phyloP scores from a whole-genome alignment of 139 green algal species.

The Haematococcus sp. region DNA sequence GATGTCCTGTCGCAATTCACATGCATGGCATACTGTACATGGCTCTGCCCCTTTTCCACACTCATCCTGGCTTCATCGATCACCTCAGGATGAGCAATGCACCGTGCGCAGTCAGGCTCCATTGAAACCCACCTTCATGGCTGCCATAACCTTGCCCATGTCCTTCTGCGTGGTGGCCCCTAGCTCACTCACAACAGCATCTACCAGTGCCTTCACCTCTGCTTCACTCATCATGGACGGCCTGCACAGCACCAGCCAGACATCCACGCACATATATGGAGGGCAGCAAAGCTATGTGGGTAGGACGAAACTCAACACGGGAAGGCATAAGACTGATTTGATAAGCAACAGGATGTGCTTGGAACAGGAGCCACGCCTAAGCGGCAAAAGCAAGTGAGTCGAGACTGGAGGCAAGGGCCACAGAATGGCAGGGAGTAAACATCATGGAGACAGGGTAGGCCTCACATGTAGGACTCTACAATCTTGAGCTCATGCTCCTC shows the following conservation, averaged over 20 bases:
- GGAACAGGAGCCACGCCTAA: too few species aligned
- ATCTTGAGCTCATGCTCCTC: slow-evolving; percentile 26
- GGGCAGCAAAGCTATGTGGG: too few species aligned
- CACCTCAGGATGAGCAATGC: not conserved
- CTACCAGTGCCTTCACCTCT: slow-evolving; percentile 39
- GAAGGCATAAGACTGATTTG: too few species aligned
- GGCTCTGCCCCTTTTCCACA: not conserved
- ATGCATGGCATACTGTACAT: not conserved
- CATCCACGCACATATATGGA: too few species aligned
- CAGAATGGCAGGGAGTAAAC: too few species aligned
- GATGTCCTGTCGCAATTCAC: not conserved
- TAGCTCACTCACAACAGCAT: slow-evolving; percentile 32
- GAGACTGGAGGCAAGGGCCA: too few species aligned
- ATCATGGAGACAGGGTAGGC: too few species aligned
- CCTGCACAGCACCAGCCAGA: slow-evolving; percentile 25
- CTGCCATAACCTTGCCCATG: slow-evolving; percentile 47
- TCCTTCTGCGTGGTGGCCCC: slow-evolving; percentile 36
- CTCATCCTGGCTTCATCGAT: not conserved
- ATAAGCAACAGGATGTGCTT: too few species aligned
- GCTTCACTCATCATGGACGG: slow-evolving; percentile 32
- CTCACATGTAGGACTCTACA: not conserved
- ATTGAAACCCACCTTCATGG: slow-evolving; percentile 7
- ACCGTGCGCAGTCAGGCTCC: not conserved
- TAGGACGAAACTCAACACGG: too few species aligned
- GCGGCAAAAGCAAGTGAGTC: too few species aligned